Percentiles rank a stretch among this genome's conserved stretches.
phyloP scores from a whole-genome alignment of 148 eudicot species.

The Amaranthus hypochondriacus region DNA sequence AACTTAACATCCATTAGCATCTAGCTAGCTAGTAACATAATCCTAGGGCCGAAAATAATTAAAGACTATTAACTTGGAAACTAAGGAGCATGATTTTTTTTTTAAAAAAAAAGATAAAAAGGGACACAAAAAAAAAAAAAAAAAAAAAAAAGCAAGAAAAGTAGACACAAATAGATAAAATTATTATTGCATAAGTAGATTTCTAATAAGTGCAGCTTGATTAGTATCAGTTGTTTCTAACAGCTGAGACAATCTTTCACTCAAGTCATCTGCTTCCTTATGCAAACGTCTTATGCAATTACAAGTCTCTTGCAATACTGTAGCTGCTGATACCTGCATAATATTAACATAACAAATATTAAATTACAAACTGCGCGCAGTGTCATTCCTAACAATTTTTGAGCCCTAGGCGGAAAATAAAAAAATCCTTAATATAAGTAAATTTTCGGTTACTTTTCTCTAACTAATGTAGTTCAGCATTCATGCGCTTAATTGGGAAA shows the following conservation, averaged over 20 bases:
- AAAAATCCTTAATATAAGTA: too few relatives aligned
- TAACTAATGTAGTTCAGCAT: background rate
- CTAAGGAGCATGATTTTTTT: background rate
- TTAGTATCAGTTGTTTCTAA: constrained; percentile 29
- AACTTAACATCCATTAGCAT: constrained; percentile 22
- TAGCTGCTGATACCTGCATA: constrained; percentile 43
- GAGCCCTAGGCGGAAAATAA: too few relatives aligned
- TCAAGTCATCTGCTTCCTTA: constrained; percentile 39
- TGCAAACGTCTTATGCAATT: constrained; percentile 44
- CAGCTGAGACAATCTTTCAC: constrained; percentile 36
- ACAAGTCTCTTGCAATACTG: constrained; percentile 36
- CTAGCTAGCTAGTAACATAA: background rate
- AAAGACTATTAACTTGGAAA: too few relatives aligned
- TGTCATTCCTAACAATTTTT: too few relatives aligned
- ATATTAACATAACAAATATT: background rate
- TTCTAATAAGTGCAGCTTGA: constrained; percentile 36
- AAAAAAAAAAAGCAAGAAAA: background rate
- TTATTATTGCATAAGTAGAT: constrained; percentile 29
- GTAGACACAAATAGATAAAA: background rate
- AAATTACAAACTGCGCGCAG: background rate
- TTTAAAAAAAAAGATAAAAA: background rate
- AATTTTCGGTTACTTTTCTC: too few relatives aligned
- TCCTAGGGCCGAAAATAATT: too few relatives aligned
- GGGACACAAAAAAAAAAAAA: background rate
- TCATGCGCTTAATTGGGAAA: too few relatives aligned